These are phyloP conservation scores for Tylopilus rubrobrunneus DNA, from an alignment of 768 basidiomycete species.

Conservation along the genomic window DNA sequence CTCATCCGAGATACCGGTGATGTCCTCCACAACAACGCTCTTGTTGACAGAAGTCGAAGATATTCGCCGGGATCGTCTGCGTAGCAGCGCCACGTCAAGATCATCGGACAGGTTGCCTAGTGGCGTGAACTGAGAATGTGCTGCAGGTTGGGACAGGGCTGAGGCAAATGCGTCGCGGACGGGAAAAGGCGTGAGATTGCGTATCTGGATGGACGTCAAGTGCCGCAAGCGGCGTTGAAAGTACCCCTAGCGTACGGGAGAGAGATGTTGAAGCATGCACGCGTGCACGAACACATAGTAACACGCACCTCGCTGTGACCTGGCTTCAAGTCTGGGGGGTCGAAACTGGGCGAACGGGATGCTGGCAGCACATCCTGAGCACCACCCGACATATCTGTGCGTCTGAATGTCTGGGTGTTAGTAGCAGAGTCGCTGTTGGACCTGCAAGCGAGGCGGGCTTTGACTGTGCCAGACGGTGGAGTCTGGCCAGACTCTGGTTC, in stretches of 20 bases:
- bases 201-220: constrained; percentile 67
- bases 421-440: background rate
- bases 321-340: constrained; percentile 7
- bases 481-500: background rate
- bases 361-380: constrained; percentile 16
- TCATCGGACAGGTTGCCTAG: constrained; percentile 66
- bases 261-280: background rate
- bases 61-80: constrained; percentile 56
- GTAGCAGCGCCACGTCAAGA: constrained; percentile 56
- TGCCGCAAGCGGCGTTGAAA: constrained; percentile 69
- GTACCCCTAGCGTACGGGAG: constrained; percentile 14
- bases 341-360: constrained; percentile 15
- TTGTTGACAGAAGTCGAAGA: constrained; percentile 55
- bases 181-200: constrained; percentile 83
- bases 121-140: constrained; percentile 55
- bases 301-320: constrained; percentile 14
- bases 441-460: background rate
- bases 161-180: constrained; percentile 70
- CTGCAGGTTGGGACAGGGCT: constrained; percentile 64
- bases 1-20: constrained; percentile 23
- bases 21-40: constrained; percentile 45
- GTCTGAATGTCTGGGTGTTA: background rate
- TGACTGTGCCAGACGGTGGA: constrained; percentile 4
- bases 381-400: constrained; percentile 20
- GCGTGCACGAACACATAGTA: background rate